Conservation (phyloP, 495 filamentous ascomycete species). For the Penicillium coffeae region DNA sequence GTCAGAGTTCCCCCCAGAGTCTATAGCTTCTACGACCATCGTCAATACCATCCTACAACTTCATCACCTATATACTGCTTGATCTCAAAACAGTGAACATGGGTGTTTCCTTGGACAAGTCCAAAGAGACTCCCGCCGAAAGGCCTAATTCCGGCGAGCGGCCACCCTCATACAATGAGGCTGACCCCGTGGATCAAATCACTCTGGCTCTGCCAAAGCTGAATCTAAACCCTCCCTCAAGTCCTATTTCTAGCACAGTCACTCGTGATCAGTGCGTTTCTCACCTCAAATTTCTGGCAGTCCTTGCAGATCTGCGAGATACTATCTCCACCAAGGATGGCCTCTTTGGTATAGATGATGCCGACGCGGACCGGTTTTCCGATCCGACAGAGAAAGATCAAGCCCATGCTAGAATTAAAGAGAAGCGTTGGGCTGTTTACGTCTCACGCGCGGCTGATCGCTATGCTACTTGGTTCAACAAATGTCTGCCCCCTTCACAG, state of each 20-base stretch:
- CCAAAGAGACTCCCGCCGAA: conserved; percentile 8
- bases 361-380: conserved; percentile 26
- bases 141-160: conserved; percentile 4
- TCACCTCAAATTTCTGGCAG: conserved; percentile 73
- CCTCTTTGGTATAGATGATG: conserved; percentile 60
- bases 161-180: conserved; percentile 19
- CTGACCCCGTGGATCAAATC: neutral
- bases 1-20: neutral
- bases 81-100: conserved; percentile 10
- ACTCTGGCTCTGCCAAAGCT: conserved; percentile 12
- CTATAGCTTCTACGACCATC: conserved; percentile 1
- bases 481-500: conserved; percentile 17
- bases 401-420: conserved; percentile 44
- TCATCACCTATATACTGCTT: neutral
- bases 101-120: conserved; percentile 12
- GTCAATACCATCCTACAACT: too few species aligned
- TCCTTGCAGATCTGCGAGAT: conserved; percentile 64
- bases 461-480: conserved; percentile 68
- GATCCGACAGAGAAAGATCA: conserved; percentile 14
- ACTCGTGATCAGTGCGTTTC: conserved; percentile 53
- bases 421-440: conserved; percentile 79
- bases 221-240: conserved; percentile 1
- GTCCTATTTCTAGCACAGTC: neutral
- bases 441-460: conserved; percentile 68
- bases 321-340: conserved; percentile 61